These are phyloP conservation scores for Saksenaea oblongispora DNA, from an alignment of 371 early-diverging fungal species.

Conservation along the genomic window DNA sequence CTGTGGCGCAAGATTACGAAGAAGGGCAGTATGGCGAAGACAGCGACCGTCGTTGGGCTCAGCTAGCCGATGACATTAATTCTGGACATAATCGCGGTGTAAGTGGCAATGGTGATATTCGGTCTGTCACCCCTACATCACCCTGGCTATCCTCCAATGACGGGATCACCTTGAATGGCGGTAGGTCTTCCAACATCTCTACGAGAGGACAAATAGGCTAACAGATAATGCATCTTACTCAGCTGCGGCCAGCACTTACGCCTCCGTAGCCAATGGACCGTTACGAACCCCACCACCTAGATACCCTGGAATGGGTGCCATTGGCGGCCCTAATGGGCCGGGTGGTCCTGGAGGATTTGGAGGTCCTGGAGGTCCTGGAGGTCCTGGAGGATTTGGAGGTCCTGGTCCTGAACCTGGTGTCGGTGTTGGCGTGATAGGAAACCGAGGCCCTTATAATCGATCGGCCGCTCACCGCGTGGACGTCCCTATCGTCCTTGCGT, in stretches of 20 bases:
- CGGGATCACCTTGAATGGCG: not conserved
- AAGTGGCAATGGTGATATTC: not conserved
- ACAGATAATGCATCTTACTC: not conserved
- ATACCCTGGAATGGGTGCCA: not conserved
- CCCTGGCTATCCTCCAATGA: conserved; percentile 1
- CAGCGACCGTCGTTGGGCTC: conserved; percentile 1
- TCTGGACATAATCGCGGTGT: not conserved
- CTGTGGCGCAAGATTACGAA: conserved; percentile 1
- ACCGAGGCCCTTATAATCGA: not conserved
- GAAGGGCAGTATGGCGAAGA: not conserved
- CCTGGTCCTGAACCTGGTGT: not conserved
- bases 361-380: not conserved
- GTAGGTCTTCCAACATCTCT: not conserved
- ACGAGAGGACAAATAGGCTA: not conserved
- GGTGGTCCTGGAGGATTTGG: not conserved
- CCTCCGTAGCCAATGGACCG: not conserved
- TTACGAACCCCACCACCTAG: not conserved
- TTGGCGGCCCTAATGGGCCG: not conserved
- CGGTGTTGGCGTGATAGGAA: not conserved
- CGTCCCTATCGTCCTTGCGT: conserved; percentile 1
- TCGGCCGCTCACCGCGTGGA: not conserved
- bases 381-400: not conserved
- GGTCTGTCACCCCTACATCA: not conserved
- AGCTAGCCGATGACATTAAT: not conserved
- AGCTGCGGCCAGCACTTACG: not conserved